Percentiles rank a stretch among this genome's conserved stretches.
phyloP scores from a whole-genome alignment of 106 monocot species.

The Triglochin maritima region DNA sequence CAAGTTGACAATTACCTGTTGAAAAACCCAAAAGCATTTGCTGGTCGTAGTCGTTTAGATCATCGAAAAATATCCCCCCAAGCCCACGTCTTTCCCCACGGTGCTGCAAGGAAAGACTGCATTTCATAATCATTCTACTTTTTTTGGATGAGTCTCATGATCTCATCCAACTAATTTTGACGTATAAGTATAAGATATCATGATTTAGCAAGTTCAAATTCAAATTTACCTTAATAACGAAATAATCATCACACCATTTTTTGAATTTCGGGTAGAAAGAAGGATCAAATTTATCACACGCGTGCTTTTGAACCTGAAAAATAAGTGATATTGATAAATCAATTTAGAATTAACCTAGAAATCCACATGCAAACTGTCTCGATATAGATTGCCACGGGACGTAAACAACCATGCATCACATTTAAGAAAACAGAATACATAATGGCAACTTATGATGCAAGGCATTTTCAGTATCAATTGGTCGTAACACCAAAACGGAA shows the following conservation, averaged over 20 bases:
- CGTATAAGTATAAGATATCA: no score
- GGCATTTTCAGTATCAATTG: no score
- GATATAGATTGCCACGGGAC: no score
- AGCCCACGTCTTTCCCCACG: slow-evolving; percentile 95
- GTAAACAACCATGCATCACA: no score
- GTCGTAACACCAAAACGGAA: no score
- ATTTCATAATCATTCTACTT: slow-evolving; percentile 1
- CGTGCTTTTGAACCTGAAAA: slow-evolving; percentile 80
- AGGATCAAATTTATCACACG: slow-evolving; percentile 97
- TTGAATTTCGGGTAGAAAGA: slow-evolving; percentile 97
- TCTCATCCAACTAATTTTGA: no score
- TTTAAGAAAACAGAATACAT: no score
- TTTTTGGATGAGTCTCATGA: no score
- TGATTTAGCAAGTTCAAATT: not conserved
- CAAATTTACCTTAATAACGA: slow-evolving; percentile 55
- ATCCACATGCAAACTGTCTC: no score
- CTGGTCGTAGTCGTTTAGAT: slow-evolving; percentile 92
- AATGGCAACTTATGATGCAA: no score
- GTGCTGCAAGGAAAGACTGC: slow-evolving; percentile 46
- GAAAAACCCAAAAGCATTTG: slow-evolving; percentile 94
- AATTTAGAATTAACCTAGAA: no score
- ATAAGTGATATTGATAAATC: not conserved
- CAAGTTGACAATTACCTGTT: slow-evolving; percentile 40
- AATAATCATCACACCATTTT: slow-evolving; percentile 99
- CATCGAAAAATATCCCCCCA: slow-evolving; percentile 99